Evolutionary conservation across 495 filamentous ascomycete species (phyloP), one percentile per base, ranked within the genome.

Genomic region (Penicillium lagena): DNA sequence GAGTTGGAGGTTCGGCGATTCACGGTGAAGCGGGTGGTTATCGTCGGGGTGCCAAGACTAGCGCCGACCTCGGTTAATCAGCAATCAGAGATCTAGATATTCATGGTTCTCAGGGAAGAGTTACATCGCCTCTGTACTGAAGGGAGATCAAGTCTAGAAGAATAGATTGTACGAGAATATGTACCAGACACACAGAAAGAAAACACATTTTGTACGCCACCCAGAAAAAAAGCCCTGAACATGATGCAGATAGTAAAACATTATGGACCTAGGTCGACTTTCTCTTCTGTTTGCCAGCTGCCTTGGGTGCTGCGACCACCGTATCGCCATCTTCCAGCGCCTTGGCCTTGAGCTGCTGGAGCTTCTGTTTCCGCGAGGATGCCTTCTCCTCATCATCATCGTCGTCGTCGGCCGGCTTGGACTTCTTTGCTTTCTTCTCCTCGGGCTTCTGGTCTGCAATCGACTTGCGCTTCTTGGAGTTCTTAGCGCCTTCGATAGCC

Each of bases 381-480:
- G 71, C 71, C 42, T 67, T 56, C 43, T 70, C 69, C 52, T 64
- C 58, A 59, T 70, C 64, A 54, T 78, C 67, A 57, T 71, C 64
- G 50, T 76, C 67, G 51, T 72, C 60, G 13, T 70, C 67, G 17
- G 60, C 56, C 17, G 66, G 54, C 56, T 72, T 68, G 43, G 59
- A 48, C 60, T 71, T 72, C 56, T 72, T 68, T 14, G 60, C 75
- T 45, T 80, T 78, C 68, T 85, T 84, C 28, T 66, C 66, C 33
- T 78, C 71, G 40, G 76, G 69, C 67, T 79, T 75, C 52, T 81
- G 64, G 29, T 80, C 79, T 59, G 48, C 44, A 63, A 43, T 62
- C 74, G 53, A 62, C 59, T 76, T 75, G 54, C 84, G 76, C 76
- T 89, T 88, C 78, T 83, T 87, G 46, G 68, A 71, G 43, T 75